These are phyloP conservation scores for Metschnikowia rubicola DNA, from an alignment of 805 yeast species.

Conservation along the genomic window DNA sequence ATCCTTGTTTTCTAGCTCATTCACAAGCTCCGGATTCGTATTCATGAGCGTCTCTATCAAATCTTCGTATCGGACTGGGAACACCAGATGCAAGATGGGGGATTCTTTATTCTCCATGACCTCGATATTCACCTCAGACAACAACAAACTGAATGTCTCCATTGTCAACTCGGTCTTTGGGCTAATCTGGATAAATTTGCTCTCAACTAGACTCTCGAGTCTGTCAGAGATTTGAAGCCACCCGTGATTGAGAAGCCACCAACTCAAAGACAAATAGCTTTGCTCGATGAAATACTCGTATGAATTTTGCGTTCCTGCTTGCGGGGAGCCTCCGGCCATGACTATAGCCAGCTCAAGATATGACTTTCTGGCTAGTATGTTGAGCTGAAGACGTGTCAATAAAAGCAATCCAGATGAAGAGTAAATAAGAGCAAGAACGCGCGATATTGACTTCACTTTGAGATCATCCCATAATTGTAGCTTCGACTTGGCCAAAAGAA, in stretches of 20 bases:
- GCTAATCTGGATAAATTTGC: conserved; percentile 58
- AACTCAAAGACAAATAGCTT: conserved; percentile 78
- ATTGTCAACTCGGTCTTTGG: conserved; percentile 71
- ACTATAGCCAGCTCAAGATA: conserved; percentile 76
- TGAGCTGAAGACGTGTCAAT: conserved; percentile 80
- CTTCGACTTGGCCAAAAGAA: conserved; percentile 29
- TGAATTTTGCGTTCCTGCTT: conserved; percentile 15
- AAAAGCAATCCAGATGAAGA: conserved; percentile 66
- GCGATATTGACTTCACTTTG: conserved; percentile 68
- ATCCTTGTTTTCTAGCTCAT: conserved; percentile 34
- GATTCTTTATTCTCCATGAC: conserved; percentile 16
- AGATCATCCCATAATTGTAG: conserved; percentile 77
- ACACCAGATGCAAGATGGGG: conserved; percentile 25
- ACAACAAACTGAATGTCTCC: conserved; percentile 52
- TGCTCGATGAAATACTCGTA: conserved; percentile 65
- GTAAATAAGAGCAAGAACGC: conserved; percentile 70
- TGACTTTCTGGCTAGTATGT: conserved; percentile 81
- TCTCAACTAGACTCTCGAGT: conserved; percentile 55
- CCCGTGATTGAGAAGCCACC: conserved; percentile 93
- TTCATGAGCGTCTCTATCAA: conserved; percentile 47
- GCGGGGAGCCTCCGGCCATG: conserved; percentile 51
- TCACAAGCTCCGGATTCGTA: conserved; percentile 42
- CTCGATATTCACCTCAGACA: conserved; percentile 23
- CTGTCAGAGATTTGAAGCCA: conserved; percentile 57
- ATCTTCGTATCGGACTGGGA: conserved; percentile 37